Percentiles rank a stretch among this genome's conserved stretches.
These are phyloP conservation scores for Periconia sp. DNA, from an alignment of 2,329 filamentous ascomycete genomes.

Conservation along the genomic window DNA sequence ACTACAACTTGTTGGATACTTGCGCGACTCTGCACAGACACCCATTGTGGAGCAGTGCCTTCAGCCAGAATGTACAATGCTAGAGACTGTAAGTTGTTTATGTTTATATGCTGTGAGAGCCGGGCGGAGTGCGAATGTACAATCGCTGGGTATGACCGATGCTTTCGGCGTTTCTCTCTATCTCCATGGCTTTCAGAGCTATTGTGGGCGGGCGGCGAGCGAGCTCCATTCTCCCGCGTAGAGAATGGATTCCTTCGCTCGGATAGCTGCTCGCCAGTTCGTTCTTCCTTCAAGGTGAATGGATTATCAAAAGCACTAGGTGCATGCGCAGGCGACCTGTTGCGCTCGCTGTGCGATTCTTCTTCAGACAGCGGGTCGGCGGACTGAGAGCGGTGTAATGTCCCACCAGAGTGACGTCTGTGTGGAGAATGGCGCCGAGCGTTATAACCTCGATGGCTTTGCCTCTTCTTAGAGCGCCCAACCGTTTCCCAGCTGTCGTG, in stretches of 20 bases:
- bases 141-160: slow-evolving; percentile 50
- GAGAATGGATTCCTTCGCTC: slow-evolving; percentile 26
- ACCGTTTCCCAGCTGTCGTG: slow-evolving; percentile 39
- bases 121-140: slow-evolving; percentile 60
- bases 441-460: slow-evolving; percentile 18
- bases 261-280: slow-evolving; percentile 11
- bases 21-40: slow-evolving; percentile 62
- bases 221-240: slow-evolving; percentile 10
- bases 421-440: not conserved
- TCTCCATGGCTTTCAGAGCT: slow-evolving; percentile 8
- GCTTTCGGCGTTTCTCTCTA: slow-evolving; percentile 33
- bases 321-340: not conserved
- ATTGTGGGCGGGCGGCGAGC: slow-evolving; percentile 4
- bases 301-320: slow-evolving; percentile 17
- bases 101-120: slow-evolving; percentile 61
- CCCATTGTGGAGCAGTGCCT: slow-evolving; percentile 65
- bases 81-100: slow-evolving; percentile 64
- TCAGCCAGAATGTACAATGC: slow-evolving; percentile 67
- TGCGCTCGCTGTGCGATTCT: slow-evolving; percentile 1
- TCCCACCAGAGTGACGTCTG: slow-evolving; percentile 3
- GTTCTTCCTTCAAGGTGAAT: slow-evolving; percentile 19
- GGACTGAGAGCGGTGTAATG: slow-evolving; percentile 1
- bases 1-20: slow-evolving; percentile 77
- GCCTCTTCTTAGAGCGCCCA: slow-evolving; percentile 29
- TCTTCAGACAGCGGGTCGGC: slow-evolving; percentile 1